These are phyloP conservation scores for Gaertneriomyces semiglobifer DNA, from an alignment of 192 early-diverging fungal species.

Conservation along the genomic window DNA sequence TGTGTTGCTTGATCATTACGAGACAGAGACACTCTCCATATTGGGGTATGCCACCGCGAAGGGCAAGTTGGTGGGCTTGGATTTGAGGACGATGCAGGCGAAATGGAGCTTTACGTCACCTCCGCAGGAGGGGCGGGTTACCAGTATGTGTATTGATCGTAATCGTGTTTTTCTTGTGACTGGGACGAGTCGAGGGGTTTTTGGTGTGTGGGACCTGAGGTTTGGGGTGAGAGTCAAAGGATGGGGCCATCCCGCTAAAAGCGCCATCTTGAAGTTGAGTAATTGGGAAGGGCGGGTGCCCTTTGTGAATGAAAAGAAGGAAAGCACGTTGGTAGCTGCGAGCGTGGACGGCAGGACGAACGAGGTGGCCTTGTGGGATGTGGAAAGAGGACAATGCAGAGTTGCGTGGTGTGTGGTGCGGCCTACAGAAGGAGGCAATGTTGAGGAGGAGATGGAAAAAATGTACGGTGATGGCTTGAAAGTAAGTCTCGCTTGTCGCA, in stretches of 20 bases:
- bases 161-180: conserved; percentile 64
- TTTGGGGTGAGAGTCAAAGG: conserved; percentile 67
- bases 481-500: conserved; percentile 18
- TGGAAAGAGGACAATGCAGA: conserved; percentile 63
- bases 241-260: conserved; percentile 72
- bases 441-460: conserved; percentile 36
- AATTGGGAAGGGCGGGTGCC: background rate
- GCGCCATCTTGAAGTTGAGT: conserved; percentile 49
- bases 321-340: conserved; percentile 44
- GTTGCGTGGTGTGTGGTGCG: conserved; percentile 66
- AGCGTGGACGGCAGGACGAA: conserved; percentile 60
- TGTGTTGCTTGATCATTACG: conserved; percentile 62
- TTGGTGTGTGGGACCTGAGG: conserved; percentile 75
- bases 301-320: too few relatives aligned
- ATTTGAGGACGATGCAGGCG: conserved; percentile 69
- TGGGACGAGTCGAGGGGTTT: conserved; percentile 71
- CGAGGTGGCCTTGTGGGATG: conserved; percentile 81
- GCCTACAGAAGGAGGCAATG: conserved; percentile 11
- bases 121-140: conserved; percentile 56
- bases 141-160: conserved; percentile 63
- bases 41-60: conserved; percentile 67
- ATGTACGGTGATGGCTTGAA: conserved; percentile 46
- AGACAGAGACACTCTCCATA: conserved; percentile 67
- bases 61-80: conserved; percentile 68
- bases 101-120: conserved; percentile 53